Evolutionary conservation across 345 rosid genomes (phyloP), one percentile per base, ranked within the genome.

Genomic region (Gossypium herbaceum): DNA sequence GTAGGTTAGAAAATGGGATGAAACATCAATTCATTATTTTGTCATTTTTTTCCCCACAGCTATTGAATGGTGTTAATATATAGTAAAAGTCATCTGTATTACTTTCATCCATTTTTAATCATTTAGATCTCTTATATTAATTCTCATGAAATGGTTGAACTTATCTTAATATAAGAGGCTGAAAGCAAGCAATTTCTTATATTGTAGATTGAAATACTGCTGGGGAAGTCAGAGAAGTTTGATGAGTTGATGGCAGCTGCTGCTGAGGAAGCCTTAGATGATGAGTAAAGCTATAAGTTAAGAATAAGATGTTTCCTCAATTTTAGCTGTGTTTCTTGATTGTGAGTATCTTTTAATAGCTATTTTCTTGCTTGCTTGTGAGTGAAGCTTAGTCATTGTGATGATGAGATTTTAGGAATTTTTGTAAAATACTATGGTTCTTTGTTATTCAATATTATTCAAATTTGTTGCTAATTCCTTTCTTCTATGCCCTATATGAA

Each of bases 221-320:
- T 89, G 0, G 91, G 86, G 72, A 88, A 92, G 82, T 77, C 97
- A 0, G 89, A 80, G 50, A 90, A 88, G 82, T 90, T 92, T 11
- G 97, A 90, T 47, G 92, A 90, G 63, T 68, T 90, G 85, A 92
- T 88, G 89, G 88, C 90, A 5, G 90, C 94, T 57, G 87, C 91
- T 27, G 79, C 85, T 12, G 93, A 86, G 72, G 94, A 91, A 74
- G 85, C 50, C 15, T 44, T 41, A 5, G 87, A 84, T 50, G 78
- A 74, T 8, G 90, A 87, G 78, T 85, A 84, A 76, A 82, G 68
- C 76, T 86, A 62, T 34, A 84, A 82, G 68, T 70, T 63, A 56
- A 56, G 60, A 56, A 56, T 56, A 56, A 79, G 69, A 71, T 20
- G 57, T 60, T 73, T 74, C 71, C 12, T 61, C 22, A 47, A 52